Evolutionary conservation across 257 asterid genomes (phyloP), one percentile per base, ranked within the genome.

Genomic region (Apocynum venetum): DNA sequence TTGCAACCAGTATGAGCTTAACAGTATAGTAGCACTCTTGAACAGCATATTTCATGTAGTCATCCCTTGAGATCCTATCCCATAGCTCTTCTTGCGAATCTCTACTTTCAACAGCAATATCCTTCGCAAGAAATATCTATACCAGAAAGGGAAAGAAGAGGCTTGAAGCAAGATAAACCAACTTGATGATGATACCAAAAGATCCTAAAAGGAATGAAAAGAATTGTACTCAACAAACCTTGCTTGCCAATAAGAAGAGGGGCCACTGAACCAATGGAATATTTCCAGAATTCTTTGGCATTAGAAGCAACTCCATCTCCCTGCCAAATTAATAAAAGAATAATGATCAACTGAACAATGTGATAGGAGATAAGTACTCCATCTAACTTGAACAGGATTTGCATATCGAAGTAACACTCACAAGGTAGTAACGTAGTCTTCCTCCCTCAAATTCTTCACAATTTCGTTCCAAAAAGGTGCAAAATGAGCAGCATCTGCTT

Each of bases 401-500:
- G 71, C 68, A 74, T 43, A 20, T 31, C 40, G 36, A 73, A 72
- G 49, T 8, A 59, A 64, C 76, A 85, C 99, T 91, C 86, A 95
- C 99, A 86, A 77, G 85, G 85, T 86, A 66, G 88, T 87, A 69
- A 93, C 40, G 85, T 91, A 93, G 85, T 96, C 99, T 84, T 96
- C 99, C 81, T 96, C 99, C 84, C 99, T 88, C 87, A 95, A 81
- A 85, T 89, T 95, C 88, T 65, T 88, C 71, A 95, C 41, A 61
- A 95, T 95, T 86, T 95, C 99, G 82, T 95, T 95, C 99, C 99
- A 93, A 79, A 95, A 93, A 56, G 99, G 99, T 75, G 98, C 93
- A 87, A 95, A 95, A 79, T 82, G 91, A 78, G 92, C 91, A 84
- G 98, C 98, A 85, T 93, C 96, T 65, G 76, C 71, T 85, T 91